These are phyloP conservation scores for Entomortierella parvispora DNA, from an alignment of 192 early-diverging fungal species.

Conservation along the genomic window DNA sequence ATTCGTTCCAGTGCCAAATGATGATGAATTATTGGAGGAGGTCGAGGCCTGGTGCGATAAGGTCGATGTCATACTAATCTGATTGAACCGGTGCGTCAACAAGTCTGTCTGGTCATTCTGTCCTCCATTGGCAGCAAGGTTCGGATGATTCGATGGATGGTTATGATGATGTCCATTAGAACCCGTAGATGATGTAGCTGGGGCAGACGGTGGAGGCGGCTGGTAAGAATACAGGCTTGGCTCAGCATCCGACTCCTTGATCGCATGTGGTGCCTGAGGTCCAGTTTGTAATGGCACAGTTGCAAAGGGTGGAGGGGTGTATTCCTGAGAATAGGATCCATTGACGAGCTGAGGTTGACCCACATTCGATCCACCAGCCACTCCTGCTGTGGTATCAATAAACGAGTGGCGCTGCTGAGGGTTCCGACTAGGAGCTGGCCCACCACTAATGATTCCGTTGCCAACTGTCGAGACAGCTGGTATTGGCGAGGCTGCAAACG, in stretches of 20 bases:
- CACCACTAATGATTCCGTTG: background rate
- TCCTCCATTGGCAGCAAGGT: background rate
- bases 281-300: background rate
- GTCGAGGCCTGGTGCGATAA: background rate
- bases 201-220: constrained; percentile 22
- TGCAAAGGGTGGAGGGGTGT: background rate
- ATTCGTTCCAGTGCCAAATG: background rate
- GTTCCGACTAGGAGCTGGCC: constrained; percentile 4
- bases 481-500: background rate
- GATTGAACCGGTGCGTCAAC: constrained; percentile 20
- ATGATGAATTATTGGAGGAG: background rate
- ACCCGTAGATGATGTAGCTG: background rate
- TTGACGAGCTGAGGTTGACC: background rate
- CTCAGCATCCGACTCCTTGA: constrained; percentile 6
- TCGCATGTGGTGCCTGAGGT: constrained; percentile 26
- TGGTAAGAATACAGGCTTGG: constrained; percentile 18
- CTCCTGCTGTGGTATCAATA: background rate
- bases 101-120: background rate
- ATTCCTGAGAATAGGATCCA: background rate
- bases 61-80: constrained; percentile 7
- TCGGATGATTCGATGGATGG: background rate
- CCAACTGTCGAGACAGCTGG: background rate
- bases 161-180: background rate
- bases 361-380: background rate
- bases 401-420: constrained; percentile 27